phyloP scores from a whole-genome alignment of 2,329 filamentous ascomycete species.

The Venturiaceae sp. region DNA sequence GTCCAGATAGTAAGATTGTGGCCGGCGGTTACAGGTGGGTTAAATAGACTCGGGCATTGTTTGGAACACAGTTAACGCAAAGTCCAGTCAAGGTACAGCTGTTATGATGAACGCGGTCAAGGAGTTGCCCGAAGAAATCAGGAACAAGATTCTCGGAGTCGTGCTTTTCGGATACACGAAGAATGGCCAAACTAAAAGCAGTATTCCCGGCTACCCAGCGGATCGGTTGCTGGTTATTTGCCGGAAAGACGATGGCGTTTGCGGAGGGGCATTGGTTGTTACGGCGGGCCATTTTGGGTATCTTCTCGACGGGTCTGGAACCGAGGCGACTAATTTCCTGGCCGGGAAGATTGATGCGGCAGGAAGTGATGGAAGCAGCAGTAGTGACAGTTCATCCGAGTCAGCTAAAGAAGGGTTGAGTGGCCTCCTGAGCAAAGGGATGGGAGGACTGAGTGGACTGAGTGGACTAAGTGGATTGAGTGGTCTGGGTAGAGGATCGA shows the following conservation, averaged over 20 bases:
- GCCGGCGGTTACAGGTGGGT: background rate
- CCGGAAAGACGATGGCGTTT: conserved; percentile 15
- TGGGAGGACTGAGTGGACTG: too few relatives aligned
- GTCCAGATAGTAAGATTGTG: background rate
- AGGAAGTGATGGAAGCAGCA: too few relatives aligned
- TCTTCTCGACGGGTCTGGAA: background rate
- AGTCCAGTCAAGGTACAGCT: conserved; percentile 31
- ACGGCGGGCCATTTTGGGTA: conserved; percentile 16
- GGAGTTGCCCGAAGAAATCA: conserved; percentile 19
- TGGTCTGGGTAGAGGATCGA: too few relatives aligned
- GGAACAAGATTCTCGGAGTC: conserved; percentile 26
- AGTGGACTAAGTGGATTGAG: too few relatives aligned
- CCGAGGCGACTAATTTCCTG: background rate
- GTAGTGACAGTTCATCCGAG: too few relatives aligned
- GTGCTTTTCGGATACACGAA: conserved; percentile 35
- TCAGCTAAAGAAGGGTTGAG: too few relatives aligned
- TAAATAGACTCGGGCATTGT: background rate
- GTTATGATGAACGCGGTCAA: conserved; percentile 31
- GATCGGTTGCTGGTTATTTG: conserved; percentile 17
- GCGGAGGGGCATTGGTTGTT: conserved; percentile 14
- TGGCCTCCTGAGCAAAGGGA: too few relatives aligned
- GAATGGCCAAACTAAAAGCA: conserved; percentile 21
- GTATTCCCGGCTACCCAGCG: conserved; percentile 22
- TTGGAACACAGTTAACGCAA: background rate
- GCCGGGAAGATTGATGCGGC: background rate